These are phyloP conservation scores for Betula pendula DNA, from an alignment of 306 rosid species.

Conservation along the genomic window DNA sequence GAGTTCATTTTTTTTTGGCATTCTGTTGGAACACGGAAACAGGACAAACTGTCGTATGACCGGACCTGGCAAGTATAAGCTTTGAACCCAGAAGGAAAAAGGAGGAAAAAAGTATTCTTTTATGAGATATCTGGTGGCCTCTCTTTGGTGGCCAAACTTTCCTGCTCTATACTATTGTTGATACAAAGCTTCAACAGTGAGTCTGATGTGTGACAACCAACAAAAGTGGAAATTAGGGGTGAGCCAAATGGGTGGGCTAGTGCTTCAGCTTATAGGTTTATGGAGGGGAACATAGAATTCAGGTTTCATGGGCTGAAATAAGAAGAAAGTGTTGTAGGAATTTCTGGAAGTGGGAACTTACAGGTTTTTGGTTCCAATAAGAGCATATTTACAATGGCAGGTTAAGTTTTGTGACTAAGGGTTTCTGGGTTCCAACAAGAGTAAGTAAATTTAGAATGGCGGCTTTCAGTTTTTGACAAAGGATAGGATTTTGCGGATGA, in stretches of 20 bases:
- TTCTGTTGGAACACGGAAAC: not conserved
- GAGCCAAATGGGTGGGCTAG: not conserved
- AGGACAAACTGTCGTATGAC: not conserved
- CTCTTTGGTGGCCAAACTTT: not conserved
- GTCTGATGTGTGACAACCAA: not conserved
- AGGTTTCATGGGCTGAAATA: not conserved
- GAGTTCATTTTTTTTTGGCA: not conserved
- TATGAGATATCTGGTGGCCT: constrained; percentile 1
- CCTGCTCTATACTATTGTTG: not conserved
- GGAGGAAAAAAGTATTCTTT: not conserved
- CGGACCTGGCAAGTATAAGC: not conserved
- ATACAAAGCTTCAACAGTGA: not conserved
- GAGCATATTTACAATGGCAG: too few relatives aligned
- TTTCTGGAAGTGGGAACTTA: not conserved
- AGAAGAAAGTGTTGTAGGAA: not conserved
- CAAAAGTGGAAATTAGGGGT: not conserved
- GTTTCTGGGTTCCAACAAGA: too few relatives aligned
- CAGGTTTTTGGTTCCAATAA: not conserved
- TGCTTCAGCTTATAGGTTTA: constrained; percentile 3
- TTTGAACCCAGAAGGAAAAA: not conserved
- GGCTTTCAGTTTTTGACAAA: too few relatives aligned
- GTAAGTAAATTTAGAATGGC: too few relatives aligned
- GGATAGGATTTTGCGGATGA: too few relatives aligned
- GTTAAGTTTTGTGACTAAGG: too few relatives aligned
- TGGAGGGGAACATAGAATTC: not conserved